Evolutionary conservation across 1,139 yeast species (phyloP).

Genomic region (Saccharomyces pastorianus): DNA sequence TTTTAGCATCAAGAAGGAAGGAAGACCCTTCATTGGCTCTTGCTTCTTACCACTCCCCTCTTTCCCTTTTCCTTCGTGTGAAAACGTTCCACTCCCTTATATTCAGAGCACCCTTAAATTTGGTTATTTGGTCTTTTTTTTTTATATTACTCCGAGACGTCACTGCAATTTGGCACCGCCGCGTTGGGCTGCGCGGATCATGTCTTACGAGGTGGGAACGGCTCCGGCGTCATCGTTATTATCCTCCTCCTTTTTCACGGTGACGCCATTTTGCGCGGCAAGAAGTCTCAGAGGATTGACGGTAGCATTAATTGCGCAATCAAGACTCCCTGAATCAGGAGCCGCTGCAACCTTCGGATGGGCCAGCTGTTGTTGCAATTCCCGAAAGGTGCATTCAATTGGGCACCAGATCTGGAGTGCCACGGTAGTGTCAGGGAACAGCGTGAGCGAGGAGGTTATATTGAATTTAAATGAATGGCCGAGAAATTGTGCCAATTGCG

Average conservation of each 20-base stretch:
- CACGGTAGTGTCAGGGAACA: slow-evolving; percentile 5
- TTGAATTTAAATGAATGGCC: slow-evolving; percentile 9
- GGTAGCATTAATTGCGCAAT: neutral
- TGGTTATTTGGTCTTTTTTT: neutral
- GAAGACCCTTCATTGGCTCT: neutral
- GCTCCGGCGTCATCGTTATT: neutral
- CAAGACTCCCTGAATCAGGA: neutral
- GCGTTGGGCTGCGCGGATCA: neutral
- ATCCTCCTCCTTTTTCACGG: neutral
- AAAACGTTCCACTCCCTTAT: neutral
- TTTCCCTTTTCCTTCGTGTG: neutral
- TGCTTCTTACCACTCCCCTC: neutral
- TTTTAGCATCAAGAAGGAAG: neutral
- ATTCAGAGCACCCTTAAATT: neutral
- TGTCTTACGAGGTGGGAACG: neutral
- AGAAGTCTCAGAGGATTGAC: neutral
- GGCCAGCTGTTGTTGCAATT: slow-evolving; percentile 7
- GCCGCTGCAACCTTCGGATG: neutral
- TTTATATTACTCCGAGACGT: neutral
- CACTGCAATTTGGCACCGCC: neutral
- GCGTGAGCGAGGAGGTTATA: neutral
- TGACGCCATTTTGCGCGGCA: neutral
- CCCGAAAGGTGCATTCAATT: slow-evolving; percentile 21
- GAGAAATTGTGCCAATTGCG: slow-evolving; percentile 1
- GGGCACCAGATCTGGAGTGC: slow-evolving; percentile 20